Base-by-base conservation (phyloP, 306 rosid genomes). In the Rubus parviflorus region DNA sequence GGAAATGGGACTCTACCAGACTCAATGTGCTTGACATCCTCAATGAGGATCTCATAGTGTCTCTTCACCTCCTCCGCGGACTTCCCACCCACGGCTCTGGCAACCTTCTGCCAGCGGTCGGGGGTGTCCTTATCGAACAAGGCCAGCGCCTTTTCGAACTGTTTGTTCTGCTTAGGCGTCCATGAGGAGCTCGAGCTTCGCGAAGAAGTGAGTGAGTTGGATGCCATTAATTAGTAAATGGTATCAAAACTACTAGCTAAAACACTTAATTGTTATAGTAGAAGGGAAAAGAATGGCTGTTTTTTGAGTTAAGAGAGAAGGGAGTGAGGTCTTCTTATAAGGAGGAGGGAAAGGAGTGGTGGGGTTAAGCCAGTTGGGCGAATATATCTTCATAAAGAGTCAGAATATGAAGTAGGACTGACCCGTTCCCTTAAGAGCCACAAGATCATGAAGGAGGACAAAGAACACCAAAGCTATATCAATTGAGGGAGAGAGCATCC, bases 41-140 rank as follows among this genome's bases (percentile, higher is more conserved):
- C 96, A 37, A 83, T 71, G 80, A 92, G 94, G 83, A 89, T 37
- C 70, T 92, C 92, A 79, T 89, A 92, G 78, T 90, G 97, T 65
- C 73, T 78, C 78, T 89, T 92, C 72, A 92, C 94, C 22, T 92
- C 97, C 54, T 89, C 97, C 0, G 86, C 91, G 5, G 97, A 73
- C 74, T 89, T 92, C 62, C 96, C 87, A 6, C 81, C 87, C n/a
- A 90, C 97, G 13, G 78, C 82, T 77, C 67, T 80, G 30, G 96
- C 93, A 23, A 92, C 84, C 80, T 92, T 90, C 77, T 85, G 96
- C 96, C 97, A 92, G 82, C 89, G 88, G 69, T 92, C 96, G 2
- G 92, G 88, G 30, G 91, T 87, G 41, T 92, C 96, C 81, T 79
- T 87, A n/a, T 92, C 91, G 68, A 85, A 86, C 72, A 79, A 72